phyloP scores from a whole-genome alignment of 129 eudicot genomes.

The Flaveria brownii region DNA sequence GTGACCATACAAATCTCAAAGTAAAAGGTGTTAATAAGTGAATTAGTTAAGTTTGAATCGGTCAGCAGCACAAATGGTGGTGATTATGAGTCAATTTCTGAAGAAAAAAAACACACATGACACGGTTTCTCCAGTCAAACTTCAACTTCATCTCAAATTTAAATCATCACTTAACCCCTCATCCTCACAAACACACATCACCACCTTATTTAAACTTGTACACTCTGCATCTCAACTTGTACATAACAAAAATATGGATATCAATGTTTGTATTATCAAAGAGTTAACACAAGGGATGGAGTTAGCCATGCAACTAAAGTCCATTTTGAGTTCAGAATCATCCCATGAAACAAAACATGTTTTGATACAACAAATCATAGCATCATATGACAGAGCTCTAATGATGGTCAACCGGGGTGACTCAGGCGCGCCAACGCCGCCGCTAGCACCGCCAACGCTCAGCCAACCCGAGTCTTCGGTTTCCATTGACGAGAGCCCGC shows the following conservation, averaged over 20 bases:
- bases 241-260: slow-evolving; percentile 27
- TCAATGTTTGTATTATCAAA: slow-evolving; percentile 44
- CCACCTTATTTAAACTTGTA: slow-evolving; percentile 11
- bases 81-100: slow-evolving; percentile 42
- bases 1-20: not conserved
- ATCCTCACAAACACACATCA: slow-evolving; percentile 31
- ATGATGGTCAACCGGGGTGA: slow-evolving; percentile 63
- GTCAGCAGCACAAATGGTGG: slow-evolving; percentile 52
- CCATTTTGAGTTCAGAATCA: slow-evolving; percentile 48
- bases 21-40: slow-evolving; percentile 12
- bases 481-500: slow-evolving; percentile 59
- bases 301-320: slow-evolving; percentile 62
- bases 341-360: slow-evolving; percentile 43
- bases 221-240: slow-evolving; percentile 26
- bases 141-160: slow-evolving; percentile 45
- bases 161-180: slow-evolving; percentile 34
- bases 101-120: slow-evolving; percentile 43
- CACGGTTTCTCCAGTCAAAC: slow-evolving; percentile 76
- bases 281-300: slow-evolving; percentile 79
- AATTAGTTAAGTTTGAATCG: slow-evolving; percentile 50
- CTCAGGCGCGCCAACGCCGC: slow-evolving; percentile 35
- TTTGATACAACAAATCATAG: slow-evolving; percentile 53
- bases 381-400: slow-evolving; percentile 73
- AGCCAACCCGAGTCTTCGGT: slow-evolving; percentile 55
- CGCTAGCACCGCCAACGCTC: slow-evolving; percentile 24